Percentiles rank a stretch among this genome's conserved stretches.
These are phyloP conservation scores for Desmodesmus armatus DNA, from an alignment of 139 green algal species.

Conservation along the genomic window DNA sequence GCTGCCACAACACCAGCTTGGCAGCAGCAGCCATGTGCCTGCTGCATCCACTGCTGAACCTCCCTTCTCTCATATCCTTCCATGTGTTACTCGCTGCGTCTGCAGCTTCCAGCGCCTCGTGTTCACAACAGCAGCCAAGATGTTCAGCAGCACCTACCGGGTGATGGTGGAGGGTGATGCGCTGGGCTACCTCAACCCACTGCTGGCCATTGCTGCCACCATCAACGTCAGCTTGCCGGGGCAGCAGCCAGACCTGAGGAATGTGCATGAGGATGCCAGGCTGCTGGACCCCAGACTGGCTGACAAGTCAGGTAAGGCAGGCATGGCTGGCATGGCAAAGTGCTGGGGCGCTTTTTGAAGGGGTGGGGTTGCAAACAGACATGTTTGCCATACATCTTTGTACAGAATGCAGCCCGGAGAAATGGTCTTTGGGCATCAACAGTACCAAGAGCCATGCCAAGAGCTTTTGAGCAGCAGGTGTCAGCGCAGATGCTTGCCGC, in stretches of 20 bases:
- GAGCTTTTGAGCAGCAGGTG: too few relatives aligned
- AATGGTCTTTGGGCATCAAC: too few relatives aligned
- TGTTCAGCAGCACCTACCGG: constrained; percentile 27
- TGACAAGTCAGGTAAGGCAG: constrained; percentile 15
- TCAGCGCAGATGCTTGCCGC: too few relatives aligned
- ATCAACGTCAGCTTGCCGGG: constrained; percentile 19
- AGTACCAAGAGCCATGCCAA: too few relatives aligned
- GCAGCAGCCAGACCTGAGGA: background rate
- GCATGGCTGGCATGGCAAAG: too few relatives aligned
- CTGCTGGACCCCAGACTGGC: background rate
- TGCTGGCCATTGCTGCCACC: constrained; percentile 23
- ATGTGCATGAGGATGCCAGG: constrained; percentile 5
- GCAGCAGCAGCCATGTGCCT: background rate
- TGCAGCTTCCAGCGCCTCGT: background rate
- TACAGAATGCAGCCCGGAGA: too few relatives aligned
- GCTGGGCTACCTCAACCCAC: constrained; percentile 27
- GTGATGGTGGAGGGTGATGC: background rate
- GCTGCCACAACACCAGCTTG: background rate
- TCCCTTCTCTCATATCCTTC: background rate
- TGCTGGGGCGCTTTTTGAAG: too few relatives aligned
- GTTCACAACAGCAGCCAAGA: constrained; percentile 22
- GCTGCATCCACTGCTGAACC: background rate
- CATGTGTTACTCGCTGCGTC: background rate
- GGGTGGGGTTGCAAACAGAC: too few relatives aligned
- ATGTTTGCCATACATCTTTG: too few relatives aligned